Base-by-base conservation (phyloP, 768 basidiomycete genomes). In the Termitomyces sp. region DNA sequence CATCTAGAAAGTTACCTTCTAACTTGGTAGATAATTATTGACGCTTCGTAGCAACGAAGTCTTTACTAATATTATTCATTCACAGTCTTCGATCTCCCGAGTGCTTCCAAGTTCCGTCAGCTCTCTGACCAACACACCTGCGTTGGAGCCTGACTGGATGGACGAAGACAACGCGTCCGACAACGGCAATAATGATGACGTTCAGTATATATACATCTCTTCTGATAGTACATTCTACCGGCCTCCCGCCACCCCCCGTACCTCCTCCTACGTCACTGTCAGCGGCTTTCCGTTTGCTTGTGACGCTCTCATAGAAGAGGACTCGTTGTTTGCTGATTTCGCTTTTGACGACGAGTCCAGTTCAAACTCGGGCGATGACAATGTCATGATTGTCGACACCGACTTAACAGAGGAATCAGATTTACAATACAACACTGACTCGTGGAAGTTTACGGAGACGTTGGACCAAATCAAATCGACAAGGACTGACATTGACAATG, bases 191-290 rank as follows among this genome's bases (percentile, higher is more conserved):
- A 65, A 68, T 46, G 70, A 67, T 3, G 64, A 62, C 28, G 59
- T 62, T 0, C 78, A 80, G 61, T 74, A 75, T 46, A 65, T 79
- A 50, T 69, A 65, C 51, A 76, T 80, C 48, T 69, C 72, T 12
- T 66, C 61, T 34, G 71, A 72, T 51, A 78, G 72, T 42, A 72
- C 72, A 4, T 79, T 77, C 69, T 74, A 73, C 59, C 68, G 64
- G 24, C 64, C 57, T 33, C 69, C 72, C 29, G 53, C 54, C 33
- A 65, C 70, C 28, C 61, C 66, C 22, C 68, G 66, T 54, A 67
- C 70, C 26, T 66, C 65, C 41, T 59, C 63, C 6, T 49, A 73
- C 67, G 55, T 73, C 67, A 33, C 75, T 69, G 60, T 66, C 42
- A 62, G 49, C 29, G 66, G 67, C 7, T 63, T 60, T 37, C 63